Percentiles rank a stretch among this genome's conserved stretches.
Evolutionary conservation across 257 asterid species (phyloP).

Genomic region (Echites panduratus): DNA sequence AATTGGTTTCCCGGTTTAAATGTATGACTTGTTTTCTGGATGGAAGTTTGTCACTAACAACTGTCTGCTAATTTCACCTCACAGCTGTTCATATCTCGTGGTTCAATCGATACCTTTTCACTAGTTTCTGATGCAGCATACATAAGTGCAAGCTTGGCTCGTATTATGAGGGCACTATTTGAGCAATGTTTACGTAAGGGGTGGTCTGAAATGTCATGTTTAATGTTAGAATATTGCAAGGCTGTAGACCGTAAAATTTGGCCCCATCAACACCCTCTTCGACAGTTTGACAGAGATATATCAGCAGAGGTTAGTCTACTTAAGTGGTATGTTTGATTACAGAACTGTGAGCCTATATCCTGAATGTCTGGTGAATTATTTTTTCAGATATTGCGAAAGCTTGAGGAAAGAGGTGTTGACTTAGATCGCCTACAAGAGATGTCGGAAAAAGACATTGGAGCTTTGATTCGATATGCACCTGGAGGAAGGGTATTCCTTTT

Average conservation of each 20-base stretch:
- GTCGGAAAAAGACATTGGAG: constrained; percentile 91
- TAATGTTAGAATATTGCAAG: constrained; percentile 87
- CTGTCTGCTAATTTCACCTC: constrained; percentile 24
- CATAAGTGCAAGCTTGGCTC: constrained; percentile 93
- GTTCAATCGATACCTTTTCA: constrained; percentile 74
- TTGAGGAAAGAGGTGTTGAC: constrained; percentile 76
- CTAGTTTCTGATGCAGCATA: constrained; percentile 90
- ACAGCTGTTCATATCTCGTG: constrained; percentile 90
- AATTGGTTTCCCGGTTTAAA: constrained; percentile 19
- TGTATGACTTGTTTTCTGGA: constrained; percentile 12
- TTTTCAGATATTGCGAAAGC: constrained; percentile 84
- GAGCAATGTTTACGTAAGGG: constrained; percentile 93
- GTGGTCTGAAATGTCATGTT: constrained; percentile 93
- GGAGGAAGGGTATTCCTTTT: constrained; percentile 78
- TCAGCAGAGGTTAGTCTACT: constrained; percentile 56
- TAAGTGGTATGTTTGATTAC: constrained; percentile 7
- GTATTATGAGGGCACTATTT: constrained; percentile 92
- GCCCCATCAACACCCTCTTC: constrained; percentile 96
- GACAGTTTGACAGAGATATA: constrained; percentile 87
- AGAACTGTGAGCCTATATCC: not conserved
- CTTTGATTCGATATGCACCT: constrained; percentile 85
- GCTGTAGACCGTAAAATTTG: constrained; percentile 97
- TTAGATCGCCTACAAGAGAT: constrained; percentile 80
- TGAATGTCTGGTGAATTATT: constrained; percentile 5
- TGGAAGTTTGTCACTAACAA: constrained; percentile 17